Percentiles rank a stretch among this genome's conserved stretches.
Evolutionary conservation across 192 early-diverging fungal genomes (phyloP).

Genomic region (Coemansia sp.): DNA sequence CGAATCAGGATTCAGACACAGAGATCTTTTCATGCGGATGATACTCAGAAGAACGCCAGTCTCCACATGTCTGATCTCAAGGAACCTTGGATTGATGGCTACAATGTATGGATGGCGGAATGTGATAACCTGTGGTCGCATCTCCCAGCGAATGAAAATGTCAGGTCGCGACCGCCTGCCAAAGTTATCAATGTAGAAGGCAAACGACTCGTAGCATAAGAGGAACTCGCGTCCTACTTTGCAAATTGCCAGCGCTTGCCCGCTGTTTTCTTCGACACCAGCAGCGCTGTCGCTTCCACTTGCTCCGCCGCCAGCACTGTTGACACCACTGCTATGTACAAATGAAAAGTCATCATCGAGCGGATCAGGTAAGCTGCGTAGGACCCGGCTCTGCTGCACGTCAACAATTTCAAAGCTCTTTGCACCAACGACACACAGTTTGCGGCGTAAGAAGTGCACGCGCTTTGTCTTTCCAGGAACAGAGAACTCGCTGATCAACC

Average conservation of each 20-base stretch:
- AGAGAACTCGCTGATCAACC: slow-evolving; percentile 52
- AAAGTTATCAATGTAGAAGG: slow-evolving; percentile 88
- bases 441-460: slow-evolving; percentile 80
- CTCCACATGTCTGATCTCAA: slow-evolving; percentile 83
- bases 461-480: slow-evolving; percentile 60
- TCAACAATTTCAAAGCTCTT: slow-evolving; percentile 97
- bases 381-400: slow-evolving; percentile 35
- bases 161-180: slow-evolving; percentile 71
- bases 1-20: slow-evolving; percentile 50
- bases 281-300: background rate
- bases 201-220: slow-evolving; percentile 90
- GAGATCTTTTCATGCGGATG: slow-evolving; percentile 28
- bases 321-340: slow-evolving; percentile 16
- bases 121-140: slow-evolving; percentile 73
- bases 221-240: slow-evolving; percentile 70
- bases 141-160: slow-evolving; percentile 85
- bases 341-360: slow-evolving; percentile 55
- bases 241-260: slow-evolving; percentile 38
- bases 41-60: slow-evolving; percentile 63
- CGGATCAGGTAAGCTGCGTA: slow-evolving; percentile 40
- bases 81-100: slow-evolving; percentile 83
- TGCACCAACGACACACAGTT: slow-evolving; percentile 82
- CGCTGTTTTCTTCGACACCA: slow-evolving; percentile 8
- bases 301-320: slow-evolving; percentile 3
- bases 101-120: slow-evolving; percentile 80